phyloP scores from a whole-genome alignment of 495 filamentous ascomycete genomes.

The Neurospora sp. region DNA sequence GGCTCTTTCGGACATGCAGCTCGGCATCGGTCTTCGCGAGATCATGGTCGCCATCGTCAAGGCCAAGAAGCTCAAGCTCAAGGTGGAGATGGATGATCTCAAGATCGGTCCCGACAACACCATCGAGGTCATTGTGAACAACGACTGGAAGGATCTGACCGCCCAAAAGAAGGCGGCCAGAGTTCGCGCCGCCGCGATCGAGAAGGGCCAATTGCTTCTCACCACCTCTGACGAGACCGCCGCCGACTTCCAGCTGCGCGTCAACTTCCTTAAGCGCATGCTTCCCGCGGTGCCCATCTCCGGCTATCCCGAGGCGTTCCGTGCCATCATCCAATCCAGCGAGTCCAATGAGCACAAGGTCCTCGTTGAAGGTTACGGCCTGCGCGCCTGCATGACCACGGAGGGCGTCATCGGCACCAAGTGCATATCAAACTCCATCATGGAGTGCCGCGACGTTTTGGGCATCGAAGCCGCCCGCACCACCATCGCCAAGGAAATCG shows the following conservation, averaged over 20 bases:
- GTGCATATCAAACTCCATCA: constrained; percentile 73
- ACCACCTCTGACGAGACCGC: constrained; percentile 31
- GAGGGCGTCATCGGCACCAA: constrained; percentile 68
- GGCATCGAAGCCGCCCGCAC: constrained; percentile 90
- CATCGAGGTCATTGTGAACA: constrained; percentile 47
- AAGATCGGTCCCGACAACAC: constrained; percentile 21
- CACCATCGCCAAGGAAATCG: constrained; percentile 75
- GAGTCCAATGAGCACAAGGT: constrained; percentile 53
- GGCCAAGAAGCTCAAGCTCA: constrained; percentile 74
- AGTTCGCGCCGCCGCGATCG: constrained; percentile 34
- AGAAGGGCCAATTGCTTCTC: constrained; percentile 19
- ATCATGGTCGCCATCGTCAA: constrained; percentile 63
- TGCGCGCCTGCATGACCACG: constrained; percentile 83
- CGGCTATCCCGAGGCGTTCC: constrained; percentile 73
- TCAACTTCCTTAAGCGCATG: constrained; percentile 73
- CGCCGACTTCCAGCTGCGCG: constrained; percentile 65
- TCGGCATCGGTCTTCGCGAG: constrained; percentile 60
- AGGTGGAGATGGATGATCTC: constrained; percentile 30
- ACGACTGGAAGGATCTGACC: constrained; percentile 34
- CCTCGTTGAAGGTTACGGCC: constrained; percentile 89
- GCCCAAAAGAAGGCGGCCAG: constrained; percentile 38
- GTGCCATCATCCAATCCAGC: constrained; percentile 74
- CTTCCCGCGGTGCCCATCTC: constrained; percentile 71
- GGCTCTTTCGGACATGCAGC: constrained; percentile 64
- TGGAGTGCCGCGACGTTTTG: constrained; percentile 86